Percentiles rank a stretch among this genome's conserved stretches.
phyloP scores from a whole-genome alignment of 768 basidiomycete genomes.

The Tremella fuciformis region DNA sequence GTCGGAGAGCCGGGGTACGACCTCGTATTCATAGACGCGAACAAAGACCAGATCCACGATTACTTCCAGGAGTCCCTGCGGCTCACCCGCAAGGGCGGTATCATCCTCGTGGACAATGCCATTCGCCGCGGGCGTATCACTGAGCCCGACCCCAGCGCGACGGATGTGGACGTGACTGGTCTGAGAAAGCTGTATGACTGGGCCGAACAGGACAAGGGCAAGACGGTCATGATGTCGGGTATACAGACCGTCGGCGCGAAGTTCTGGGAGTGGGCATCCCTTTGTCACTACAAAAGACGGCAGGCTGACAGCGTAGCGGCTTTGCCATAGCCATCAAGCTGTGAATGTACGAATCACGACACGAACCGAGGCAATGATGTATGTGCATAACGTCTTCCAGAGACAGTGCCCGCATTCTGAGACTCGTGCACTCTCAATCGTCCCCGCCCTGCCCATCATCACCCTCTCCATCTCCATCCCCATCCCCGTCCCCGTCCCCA shows the following conservation, averaged over 20 bases:
- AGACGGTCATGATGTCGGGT: conserved; percentile 36
- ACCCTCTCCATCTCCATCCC: background rate
- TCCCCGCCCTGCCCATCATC: background rate
- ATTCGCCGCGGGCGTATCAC: conserved; percentile 29
- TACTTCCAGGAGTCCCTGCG: conserved; percentile 66
- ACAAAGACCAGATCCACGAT: conserved; percentile 60
- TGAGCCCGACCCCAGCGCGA: no score
- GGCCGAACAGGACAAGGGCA: conserved; percentile 39
- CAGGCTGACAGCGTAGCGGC: conserved; percentile 23
- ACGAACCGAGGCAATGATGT: no score
- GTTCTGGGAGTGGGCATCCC: conserved; percentile 38
- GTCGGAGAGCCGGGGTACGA: conserved; percentile 56
- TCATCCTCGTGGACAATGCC: conserved; percentile 55
- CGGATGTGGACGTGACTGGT: conserved; percentile 23
- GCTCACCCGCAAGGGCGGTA: conserved; percentile 61
- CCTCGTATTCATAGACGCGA: conserved; percentile 70
- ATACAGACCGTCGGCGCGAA: conserved; percentile 45
- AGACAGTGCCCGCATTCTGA: no score
- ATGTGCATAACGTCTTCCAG: no score
- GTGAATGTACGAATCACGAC: conserved; percentile 1
- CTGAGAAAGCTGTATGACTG: conserved; percentile 41
- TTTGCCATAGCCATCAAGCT: conserved; percentile 38
- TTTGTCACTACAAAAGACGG: background rate
- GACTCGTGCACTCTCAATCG: background rate
- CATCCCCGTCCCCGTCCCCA: conserved; percentile 10